These are phyloP conservation scores for Amaranthus hypochondriacus DNA, from an alignment of 148 eudicot species.

Conservation along the genomic window DNA sequence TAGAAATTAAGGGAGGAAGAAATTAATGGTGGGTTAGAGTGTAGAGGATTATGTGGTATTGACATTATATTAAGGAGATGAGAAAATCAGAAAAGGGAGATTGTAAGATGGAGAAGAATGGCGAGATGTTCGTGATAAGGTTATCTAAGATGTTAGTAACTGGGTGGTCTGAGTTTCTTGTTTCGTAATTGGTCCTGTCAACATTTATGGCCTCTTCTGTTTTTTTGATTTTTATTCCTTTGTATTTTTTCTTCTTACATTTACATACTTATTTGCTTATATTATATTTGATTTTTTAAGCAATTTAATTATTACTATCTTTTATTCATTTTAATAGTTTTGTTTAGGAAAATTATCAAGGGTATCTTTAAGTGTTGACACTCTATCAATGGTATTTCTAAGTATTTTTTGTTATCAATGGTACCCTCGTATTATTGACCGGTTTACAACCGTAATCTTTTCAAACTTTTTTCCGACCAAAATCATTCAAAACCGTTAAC, in stretches of 20 bases:
- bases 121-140: constrained; percentile 26
- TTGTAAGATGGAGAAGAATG: constrained; percentile 4
- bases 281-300: too few species aligned
- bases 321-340: too few species aligned
- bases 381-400: too few species aligned
- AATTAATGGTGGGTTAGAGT: not conserved
- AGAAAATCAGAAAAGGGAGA: not conserved
- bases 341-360: too few species aligned
- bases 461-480: too few species aligned
- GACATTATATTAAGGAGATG: not conserved
- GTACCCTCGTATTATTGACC: too few species aligned
- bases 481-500: too few species aligned
- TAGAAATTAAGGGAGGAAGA: not conserved
- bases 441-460: too few species aligned
- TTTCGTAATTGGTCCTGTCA: not conserved
- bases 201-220: not conserved
- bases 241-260: not conserved
- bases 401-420: too few species aligned
- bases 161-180: constrained; percentile 3
- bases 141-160: constrained; percentile 16
- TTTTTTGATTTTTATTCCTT: not conserved
- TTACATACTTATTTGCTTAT: too few species aligned
- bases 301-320: too few species aligned
- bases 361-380: too few species aligned
- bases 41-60: constrained; percentile 17